phyloP scores from a whole-genome alignment of 306 rosid genomes.

The Astragalus membranaceus region DNA sequence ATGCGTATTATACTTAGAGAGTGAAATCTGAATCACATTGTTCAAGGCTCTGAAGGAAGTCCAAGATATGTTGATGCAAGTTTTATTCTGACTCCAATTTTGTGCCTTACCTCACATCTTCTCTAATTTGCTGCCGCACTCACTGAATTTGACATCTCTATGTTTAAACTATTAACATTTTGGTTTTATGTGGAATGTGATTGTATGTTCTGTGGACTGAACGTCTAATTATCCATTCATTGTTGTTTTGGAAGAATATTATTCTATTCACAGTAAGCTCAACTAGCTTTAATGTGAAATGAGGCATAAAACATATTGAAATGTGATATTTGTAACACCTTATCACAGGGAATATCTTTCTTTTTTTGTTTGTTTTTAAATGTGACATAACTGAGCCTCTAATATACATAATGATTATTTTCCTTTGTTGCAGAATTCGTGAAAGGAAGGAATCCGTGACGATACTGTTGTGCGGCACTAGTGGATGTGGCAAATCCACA shows the following conservation, averaged over 20 bases:
- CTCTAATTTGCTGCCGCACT: not conserved
- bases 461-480: constrained; percentile 86
- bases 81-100: not conserved
- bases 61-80: not conserved
- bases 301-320: not conserved
- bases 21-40: not conserved
- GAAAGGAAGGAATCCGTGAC: constrained; percentile 93
- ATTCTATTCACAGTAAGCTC: not conserved
- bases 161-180: not conserved
- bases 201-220: not conserved
- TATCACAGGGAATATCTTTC: not conserved
- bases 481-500: constrained; percentile 98
- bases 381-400: not conserved
- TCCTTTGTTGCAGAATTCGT: constrained; percentile 50
- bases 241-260: not conserved
- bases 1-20: not conserved
- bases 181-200: not conserved
- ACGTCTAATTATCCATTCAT: not conserved
- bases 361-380: not conserved
- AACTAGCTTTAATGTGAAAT: not conserved
- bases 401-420: not conserved
- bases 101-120: not conserved
- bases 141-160: not conserved
- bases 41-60: not conserved
- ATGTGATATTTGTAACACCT: not conserved